Percentiles rank a stretch among this genome's conserved stretches.
These are phyloP conservation scores for Phellopilus nigrolimitatus DNA, from an alignment of 1,284 basidiomycete genomes.

Conservation along the genomic window DNA sequence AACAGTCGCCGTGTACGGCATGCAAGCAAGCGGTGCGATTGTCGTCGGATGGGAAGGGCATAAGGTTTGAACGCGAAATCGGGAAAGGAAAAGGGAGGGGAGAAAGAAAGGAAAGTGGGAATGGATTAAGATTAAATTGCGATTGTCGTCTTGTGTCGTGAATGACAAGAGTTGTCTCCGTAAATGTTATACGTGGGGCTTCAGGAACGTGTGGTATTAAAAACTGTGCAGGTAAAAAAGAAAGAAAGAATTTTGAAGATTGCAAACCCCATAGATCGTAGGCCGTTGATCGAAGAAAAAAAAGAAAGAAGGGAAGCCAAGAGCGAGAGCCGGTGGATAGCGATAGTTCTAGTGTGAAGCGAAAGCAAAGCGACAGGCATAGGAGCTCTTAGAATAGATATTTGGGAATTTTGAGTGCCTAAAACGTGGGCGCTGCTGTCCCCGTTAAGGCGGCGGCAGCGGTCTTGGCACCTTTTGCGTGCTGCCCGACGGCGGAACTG, in stretches of 20 bases:
- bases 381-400: background rate
- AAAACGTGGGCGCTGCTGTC: background rate
- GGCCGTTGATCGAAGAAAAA: too few relatives aligned
- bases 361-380: too few relatives aligned
- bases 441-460: background rate
- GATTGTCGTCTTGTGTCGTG: conserved; percentile 38
- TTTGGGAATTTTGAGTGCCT: background rate
- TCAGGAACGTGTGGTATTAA: background rate
- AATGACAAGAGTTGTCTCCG: conserved; percentile 39
- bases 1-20: conserved; percentile 14
- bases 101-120: conserved; percentile 18
- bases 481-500: background rate
- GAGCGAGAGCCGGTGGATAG: too few relatives aligned
- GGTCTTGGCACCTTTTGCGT: background rate
- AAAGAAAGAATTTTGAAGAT: too few relatives aligned
- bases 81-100: conserved; percentile 3
- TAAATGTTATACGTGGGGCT: conserved; percentile 19
- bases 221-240: background rate
- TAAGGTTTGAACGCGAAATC: background rate
- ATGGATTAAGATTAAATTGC: background rate
- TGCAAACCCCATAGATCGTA: too few relatives aligned
- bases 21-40: conserved; percentile 6
- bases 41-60: conserved; percentile 20
- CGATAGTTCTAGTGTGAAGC: too few relatives aligned
- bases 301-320: too few relatives aligned